Evolutionary conservation across 495 filamentous ascomycete species (phyloP).

Genomic region (Podospora pseudopauciseta): DNA sequence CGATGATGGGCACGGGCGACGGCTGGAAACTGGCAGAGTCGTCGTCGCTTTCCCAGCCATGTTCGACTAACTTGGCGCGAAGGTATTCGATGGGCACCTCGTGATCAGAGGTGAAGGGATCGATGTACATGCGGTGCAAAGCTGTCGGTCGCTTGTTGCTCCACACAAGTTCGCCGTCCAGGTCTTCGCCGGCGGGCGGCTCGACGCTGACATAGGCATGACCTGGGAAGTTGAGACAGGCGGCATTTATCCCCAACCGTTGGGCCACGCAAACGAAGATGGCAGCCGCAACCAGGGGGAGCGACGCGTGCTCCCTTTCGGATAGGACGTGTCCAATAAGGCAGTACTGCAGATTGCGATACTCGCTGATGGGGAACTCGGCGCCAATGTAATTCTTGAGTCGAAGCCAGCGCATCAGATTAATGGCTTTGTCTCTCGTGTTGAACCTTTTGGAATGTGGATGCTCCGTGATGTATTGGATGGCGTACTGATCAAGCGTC

Average conservation of each 20-base stretch:
- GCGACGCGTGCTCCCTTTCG: conserved; percentile 61
- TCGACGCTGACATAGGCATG: conserved; percentile 75
- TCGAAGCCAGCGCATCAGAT: conserved; percentile 62
- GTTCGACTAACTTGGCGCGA: background rate
- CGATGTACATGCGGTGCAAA: conserved; percentile 60
- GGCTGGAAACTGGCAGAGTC: conserved; percentile 49
- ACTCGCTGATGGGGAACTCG: conserved; percentile 53
- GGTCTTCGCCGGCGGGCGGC: conserved; percentile 53
- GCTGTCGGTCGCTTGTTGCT: conserved; percentile 38
- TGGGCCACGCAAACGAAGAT: conserved; percentile 45
- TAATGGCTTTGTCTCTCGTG: conserved; percentile 63
- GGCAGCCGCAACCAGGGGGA: conserved; percentile 73
- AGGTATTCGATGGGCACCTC: conserved; percentile 47
- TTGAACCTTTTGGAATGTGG: conserved; percentile 49
- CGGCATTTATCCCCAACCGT: conserved; percentile 64
- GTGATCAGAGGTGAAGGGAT: conserved; percentile 69
- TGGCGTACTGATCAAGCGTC: conserved; percentile 61
- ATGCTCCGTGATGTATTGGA: conserved; percentile 47
- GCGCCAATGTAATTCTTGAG: conserved; percentile 66
- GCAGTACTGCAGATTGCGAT: conserved; percentile 77
- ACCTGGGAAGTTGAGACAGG: conserved; percentile 70
- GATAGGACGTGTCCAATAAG: conserved; percentile 77
- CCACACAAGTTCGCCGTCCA: conserved; percentile 51
- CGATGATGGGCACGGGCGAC: background rate
- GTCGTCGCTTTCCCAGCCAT: background rate